Conservation (phyloP, 1,284 basidiomycete genomes). For the Malassezia sp. region DNA sequence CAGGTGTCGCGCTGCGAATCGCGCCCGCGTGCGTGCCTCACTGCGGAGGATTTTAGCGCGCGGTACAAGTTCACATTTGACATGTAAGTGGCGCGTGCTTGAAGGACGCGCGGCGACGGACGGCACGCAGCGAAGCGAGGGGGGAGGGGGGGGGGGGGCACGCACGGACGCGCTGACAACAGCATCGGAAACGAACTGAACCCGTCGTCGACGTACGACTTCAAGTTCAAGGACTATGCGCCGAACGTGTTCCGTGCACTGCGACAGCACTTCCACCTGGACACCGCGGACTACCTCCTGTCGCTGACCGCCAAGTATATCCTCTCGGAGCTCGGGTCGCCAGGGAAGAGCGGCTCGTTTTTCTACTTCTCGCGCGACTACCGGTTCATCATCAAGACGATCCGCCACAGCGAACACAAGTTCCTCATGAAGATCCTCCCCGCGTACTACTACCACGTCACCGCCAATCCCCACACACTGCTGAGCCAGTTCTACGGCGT, state of each 20-base stretch:
- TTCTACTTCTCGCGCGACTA: slow-evolving; percentile 99
- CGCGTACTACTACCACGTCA: slow-evolving; percentile 76
- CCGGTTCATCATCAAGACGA: slow-evolving; percentile 99
- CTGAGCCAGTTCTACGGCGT: slow-evolving; percentile 89
- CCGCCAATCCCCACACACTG: slow-evolving; percentile 82
- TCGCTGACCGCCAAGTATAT: slow-evolving; percentile 96
- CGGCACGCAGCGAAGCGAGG: too few species aligned
- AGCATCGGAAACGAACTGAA: slow-evolving; percentile 91
- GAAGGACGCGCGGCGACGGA: too few species aligned
- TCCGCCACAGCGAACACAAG: slow-evolving; percentile 84
- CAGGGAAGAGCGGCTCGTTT: slow-evolving; percentile 94
- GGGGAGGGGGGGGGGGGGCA: too few species aligned
- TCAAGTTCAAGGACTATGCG: slow-evolving; percentile 99
- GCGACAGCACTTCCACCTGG: slow-evolving; percentile 84
- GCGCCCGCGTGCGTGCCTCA: slow-evolving; percentile 73
- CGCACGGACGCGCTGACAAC: too few species aligned
- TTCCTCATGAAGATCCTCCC: slow-evolving; percentile 76
- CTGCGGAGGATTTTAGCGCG: slow-evolving; percentile 74
- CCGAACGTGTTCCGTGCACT: slow-evolving; percentile 94
- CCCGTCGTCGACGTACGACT: slow-evolving; percentile 87
- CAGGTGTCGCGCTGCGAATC: slow-evolving; percentile 92
- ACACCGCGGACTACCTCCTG: slow-evolving; percentile 91
- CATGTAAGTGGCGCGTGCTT: too few species aligned
- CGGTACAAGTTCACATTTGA: slow-evolving; percentile 95
- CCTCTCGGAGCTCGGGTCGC: slow-evolving; percentile 91